Evolutionary conservation across 352 stramenopile genomes (phyloP).

Genomic region (Globisporangium recalcitrans): DNA sequence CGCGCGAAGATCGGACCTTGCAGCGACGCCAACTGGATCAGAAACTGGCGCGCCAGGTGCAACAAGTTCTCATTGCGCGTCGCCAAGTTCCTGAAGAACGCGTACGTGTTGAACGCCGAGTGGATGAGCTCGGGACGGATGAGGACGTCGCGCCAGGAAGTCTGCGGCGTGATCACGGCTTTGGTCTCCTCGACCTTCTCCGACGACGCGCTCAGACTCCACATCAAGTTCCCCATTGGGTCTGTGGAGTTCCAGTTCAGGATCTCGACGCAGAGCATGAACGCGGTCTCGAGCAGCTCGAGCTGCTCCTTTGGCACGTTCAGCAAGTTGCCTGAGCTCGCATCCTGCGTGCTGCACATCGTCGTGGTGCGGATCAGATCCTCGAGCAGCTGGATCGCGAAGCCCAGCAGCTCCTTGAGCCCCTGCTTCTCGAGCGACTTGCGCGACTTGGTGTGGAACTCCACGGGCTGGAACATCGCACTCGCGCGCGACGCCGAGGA

Average conservation of each 20-base stretch:
- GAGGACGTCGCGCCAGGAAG: slow-evolving; percentile 64
- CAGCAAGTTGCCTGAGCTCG: slow-evolving; percentile 14
- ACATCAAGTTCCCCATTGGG: slow-evolving; percentile 56
- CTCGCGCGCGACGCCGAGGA: slow-evolving; percentile 70
- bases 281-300: slow-evolving; percentile 70
- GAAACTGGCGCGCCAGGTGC: slow-evolving; percentile 74
- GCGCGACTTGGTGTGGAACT: slow-evolving; percentile 78
- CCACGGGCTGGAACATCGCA: slow-evolving; percentile 76
- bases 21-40: slow-evolving; percentile 75
- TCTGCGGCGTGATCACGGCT: slow-evolving; percentile 46
- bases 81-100: slow-evolving; percentile 65
- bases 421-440: slow-evolving; percentile 53
- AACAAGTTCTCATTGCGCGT: slow-evolving; percentile 65
- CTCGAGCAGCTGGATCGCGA: slow-evolving; percentile 61
- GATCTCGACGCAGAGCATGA: slow-evolving; percentile 70
- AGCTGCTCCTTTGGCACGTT: slow-evolving; percentile 54
- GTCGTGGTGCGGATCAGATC: slow-evolving; percentile 69
- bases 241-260: slow-evolving; percentile 78
- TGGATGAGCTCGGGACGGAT: slow-evolving; percentile 73
- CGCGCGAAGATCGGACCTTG: slow-evolving; percentile 64
- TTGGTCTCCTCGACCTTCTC: slow-evolving; percentile 29
- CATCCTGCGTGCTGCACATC: slow-evolving; percentile 31
- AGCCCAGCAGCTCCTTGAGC: slow-evolving; percentile 53
- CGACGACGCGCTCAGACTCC: slow-evolving; percentile 41
- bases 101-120: slow-evolving; percentile 83